Percentiles rank a stretch among this genome's conserved stretches.
These are phyloP conservation scores for Trichoderma gamsii DNA, from an alignment of 495 filamentous ascomycete genomes.

Conservation along the genomic window DNA sequence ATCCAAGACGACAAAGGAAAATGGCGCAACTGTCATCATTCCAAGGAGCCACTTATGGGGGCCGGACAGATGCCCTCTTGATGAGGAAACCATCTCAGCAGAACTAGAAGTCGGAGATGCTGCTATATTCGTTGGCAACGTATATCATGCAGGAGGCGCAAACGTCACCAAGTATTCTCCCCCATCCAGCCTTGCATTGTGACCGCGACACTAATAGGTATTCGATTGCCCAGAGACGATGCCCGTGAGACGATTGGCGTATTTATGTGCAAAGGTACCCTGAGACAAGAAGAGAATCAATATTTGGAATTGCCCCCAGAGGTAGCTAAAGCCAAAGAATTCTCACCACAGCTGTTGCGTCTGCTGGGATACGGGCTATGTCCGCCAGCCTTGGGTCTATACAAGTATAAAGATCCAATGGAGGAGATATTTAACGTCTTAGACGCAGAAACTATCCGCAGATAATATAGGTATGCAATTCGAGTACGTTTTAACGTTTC, in stretches of 20 bases:
- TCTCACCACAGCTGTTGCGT: slow-evolving; percentile 10
- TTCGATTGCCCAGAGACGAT: slow-evolving; percentile 1
- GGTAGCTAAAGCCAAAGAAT: slow-evolving; percentile 5
- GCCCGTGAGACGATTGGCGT: slow-evolving; percentile 15
- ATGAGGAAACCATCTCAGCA: slow-evolving; percentile 25
- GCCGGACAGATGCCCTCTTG: slow-evolving; percentile 21
- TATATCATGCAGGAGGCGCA: slow-evolving; percentile 16
- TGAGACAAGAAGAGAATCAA: slow-evolving; percentile 17
- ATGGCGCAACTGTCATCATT: slow-evolving; percentile 20
- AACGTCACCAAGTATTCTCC: slow-evolving; percentile 6
- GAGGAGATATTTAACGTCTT: slow-evolving; percentile 13
- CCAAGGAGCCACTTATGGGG: slow-evolving; percentile 23
- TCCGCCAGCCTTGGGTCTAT: slow-evolving; percentile 13
- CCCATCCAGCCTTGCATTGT: not conserved
- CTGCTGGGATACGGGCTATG: slow-evolving; percentile 11
- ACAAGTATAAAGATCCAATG: slow-evolving; percentile 16
- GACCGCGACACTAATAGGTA: not conserved
- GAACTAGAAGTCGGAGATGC: slow-evolving; percentile 16
- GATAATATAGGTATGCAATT: not conserved
- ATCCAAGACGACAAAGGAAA: slow-evolving; percentile 19
- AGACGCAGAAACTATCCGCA: slow-evolving; percentile 15
- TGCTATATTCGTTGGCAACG: slow-evolving; percentile 16
- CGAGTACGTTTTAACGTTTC: not conserved
- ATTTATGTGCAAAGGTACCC: slow-evolving; percentile 16
- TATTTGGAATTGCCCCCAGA: slow-evolving; percentile 16